Evolutionary conservation across 2,329 filamentous ascomycete species (phyloP), one percentile per base, ranked within the genome.

Genomic region (Teratosphaeria nubilosa): DNA sequence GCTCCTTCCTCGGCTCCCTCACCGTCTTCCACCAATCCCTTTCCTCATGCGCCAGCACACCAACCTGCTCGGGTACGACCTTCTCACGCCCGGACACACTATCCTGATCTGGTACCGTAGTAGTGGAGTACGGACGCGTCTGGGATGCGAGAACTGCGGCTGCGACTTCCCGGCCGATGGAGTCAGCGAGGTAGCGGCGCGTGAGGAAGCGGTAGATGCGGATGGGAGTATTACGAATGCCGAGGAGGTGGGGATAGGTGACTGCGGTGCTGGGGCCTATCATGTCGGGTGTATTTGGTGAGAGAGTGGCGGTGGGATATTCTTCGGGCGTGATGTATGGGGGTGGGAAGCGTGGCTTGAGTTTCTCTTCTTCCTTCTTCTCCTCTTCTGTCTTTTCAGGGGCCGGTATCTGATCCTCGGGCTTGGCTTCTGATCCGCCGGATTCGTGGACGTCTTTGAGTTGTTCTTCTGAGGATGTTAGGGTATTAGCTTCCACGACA

Each of bases 191-290:
- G 62, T 83, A 76, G 56, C 94, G 87, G 61, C 87, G 86, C 72
- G 87, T 95, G 60, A 99, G 79, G 80, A 91, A 99, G 63, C 94
- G 88, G 69, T 87, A 88, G 60, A 97, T 80, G 60, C 94, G 86
- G 63, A 86, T 87, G 0, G 91, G 88, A 2, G 92, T 96, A 76
- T 94, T 92, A 62, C 88, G 77, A 78, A 99, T 95, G 60, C 94
- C 94, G 31, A 99, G 86, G 59, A 96, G 82, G 72, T 97, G 92
- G 0, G 92, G 92, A 73, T 95, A 88, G 50, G 83, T 78, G 60
- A 99, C 81, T 14, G 87, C 80, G 25, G 82, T 78, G 5, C 87
- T 85, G 51, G 90, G 90, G 41, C 86, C 82, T 68, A 99, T 84
- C 59, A 86, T 82, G 62, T 78, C 69, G 3, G 92, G 92, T 51